A percentile compares a stretch with the other conserved stretches of the same genome.
These are phyloP conservation scores for Ampelocalamus luodianensis DNA, from an alignment of 176 grass and related monocot genomes.

Conservation along the genomic window DNA sequence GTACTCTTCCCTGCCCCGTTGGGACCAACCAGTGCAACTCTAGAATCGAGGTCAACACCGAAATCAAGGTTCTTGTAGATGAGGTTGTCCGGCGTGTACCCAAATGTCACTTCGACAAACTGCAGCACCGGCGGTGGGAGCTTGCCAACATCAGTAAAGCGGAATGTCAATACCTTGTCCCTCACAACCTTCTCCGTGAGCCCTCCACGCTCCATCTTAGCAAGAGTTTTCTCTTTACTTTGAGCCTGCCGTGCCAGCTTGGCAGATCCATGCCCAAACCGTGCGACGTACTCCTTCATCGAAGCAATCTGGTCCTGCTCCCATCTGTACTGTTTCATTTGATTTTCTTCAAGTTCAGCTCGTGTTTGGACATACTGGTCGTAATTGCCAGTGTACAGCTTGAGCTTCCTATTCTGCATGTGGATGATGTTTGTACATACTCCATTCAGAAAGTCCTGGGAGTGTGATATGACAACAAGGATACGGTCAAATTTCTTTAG, in stretches of 20 bases:
- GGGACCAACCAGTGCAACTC: conserved; percentile 80
- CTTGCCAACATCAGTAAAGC: conserved; percentile 82
- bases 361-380: conserved; percentile 89
- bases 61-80: conserved; percentile 91
- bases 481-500: conserved; percentile 88
- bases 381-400: conserved; percentile 89
- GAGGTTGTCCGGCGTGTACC: conserved; percentile 76
- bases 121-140: conserved; percentile 85
- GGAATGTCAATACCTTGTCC: conserved; percentile 75
- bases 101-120: conserved; percentile 90
- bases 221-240: conserved; percentile 95
- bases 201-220: conserved; percentile 96
- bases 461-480: conserved; percentile 85
- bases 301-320: conserved; percentile 90
- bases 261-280: conserved; percentile 89
- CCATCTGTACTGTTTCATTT: conserved; percentile 98
- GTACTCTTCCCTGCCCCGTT: conserved; percentile 96
- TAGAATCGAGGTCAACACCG: conserved; percentile 90
- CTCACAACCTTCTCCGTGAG: conserved; percentile 77
- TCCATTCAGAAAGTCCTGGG: conserved; percentile 88
- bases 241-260: conserved; percentile 90
- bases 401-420: conserved; percentile 88
- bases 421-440: conserved; percentile 97
- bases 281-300: conserved; percentile 96
- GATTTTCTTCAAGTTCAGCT: conserved; percentile 80